phyloP scores from a whole-genome alignment of 2,329 filamentous ascomycete genomes.

The Microcyclosporella mali region DNA sequence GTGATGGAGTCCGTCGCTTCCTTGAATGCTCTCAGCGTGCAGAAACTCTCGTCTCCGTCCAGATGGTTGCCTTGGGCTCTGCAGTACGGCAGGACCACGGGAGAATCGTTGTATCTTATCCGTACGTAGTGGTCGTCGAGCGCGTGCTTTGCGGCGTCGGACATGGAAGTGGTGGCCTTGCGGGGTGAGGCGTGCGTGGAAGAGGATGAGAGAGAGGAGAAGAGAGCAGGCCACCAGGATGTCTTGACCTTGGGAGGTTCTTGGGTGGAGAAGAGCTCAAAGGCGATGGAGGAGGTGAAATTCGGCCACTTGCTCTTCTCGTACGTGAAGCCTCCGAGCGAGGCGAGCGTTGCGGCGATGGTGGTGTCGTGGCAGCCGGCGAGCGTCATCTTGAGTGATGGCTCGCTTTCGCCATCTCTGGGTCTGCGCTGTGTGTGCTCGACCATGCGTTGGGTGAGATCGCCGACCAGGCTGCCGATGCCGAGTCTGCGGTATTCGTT shows the following conservation, averaged over 20 bases:
- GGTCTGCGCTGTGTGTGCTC: constrained; percentile 34
- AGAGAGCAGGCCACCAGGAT: constrained; percentile 27
- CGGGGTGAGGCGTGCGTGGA: constrained; percentile 35
- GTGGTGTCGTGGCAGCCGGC: constrained; percentile 93
- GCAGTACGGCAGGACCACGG: constrained; percentile 79
- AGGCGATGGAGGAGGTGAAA: constrained; percentile 83
- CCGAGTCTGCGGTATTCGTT: constrained; percentile 82
- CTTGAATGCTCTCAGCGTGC: constrained; percentile 90
- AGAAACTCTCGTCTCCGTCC: constrained; percentile 79
- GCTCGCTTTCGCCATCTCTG: constrained; percentile 38
- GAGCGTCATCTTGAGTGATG: constrained; percentile 66
- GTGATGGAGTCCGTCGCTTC: constrained; percentile 84
- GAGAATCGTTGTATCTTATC: constrained; percentile 80
- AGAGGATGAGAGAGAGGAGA: constrained; percentile 14
- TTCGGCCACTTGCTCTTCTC: constrained; percentile 71
- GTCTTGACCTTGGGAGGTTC: constrained; percentile 18
- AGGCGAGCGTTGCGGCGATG: constrained; percentile 68
- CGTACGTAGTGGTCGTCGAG: constrained; percentile 79
- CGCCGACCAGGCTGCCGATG: constrained; percentile 77
- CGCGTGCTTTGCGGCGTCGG: constrained; percentile 50
- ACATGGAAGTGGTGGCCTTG: constrained; percentile 52
- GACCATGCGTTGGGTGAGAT: constrained; percentile 58
- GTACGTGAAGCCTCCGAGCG: constrained; percentile 69
- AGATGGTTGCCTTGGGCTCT: constrained; percentile 71
- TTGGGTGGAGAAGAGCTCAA: constrained; percentile 73